Base-by-base conservation (phyloP, 352 stramenopile species). In the Plasmopara viticola region DNA sequence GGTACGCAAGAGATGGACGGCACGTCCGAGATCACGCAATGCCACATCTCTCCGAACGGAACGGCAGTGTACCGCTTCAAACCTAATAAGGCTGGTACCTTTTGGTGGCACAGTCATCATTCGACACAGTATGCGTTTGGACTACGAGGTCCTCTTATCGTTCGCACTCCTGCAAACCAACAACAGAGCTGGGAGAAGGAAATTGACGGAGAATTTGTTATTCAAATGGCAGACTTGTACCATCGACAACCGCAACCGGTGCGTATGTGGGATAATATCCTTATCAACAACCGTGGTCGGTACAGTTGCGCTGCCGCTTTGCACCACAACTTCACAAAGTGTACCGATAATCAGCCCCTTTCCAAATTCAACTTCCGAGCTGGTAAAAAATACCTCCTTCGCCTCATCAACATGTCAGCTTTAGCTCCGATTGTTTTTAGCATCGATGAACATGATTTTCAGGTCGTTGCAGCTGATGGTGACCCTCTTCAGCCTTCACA, bases 71-170 rank as follows among this genome's bases (percentile, higher is more conserved):
- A 73, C 33, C 47, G 51, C 28, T 70, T 76, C 45, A 56, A 35
- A 8, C 60, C 60, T 0, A 51, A 67, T 46, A 68, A 69, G 46
- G 31, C 56, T 7, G 67, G 64, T 14, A 68, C 53, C 7, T 73
- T 70, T 44, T 77, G 68, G 68, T 77, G 58, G 57, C 68, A 77
- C 43, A 53, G 53, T 20, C 68, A 77, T 40, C 46, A 74, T 29
- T 44, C 20, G 5, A 42, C 51, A 0, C 57, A 73, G 30, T 77
- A 73, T 30, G 60, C 60, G 3, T 71, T 58, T 37, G 64, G 68
- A 3, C 56, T 77, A 9, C 64, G 65, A 28, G 68, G 64, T 0
- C 58, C 68, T 6, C 39, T 77, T 7, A 44, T 77, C 38, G 62
- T 74, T 31, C 54, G 69, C 34, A 25, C 45, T 33, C 56, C 66